Conservation (phyloP, 371 early-diverging fungal species). For the Mortierella sp. region DNA sequence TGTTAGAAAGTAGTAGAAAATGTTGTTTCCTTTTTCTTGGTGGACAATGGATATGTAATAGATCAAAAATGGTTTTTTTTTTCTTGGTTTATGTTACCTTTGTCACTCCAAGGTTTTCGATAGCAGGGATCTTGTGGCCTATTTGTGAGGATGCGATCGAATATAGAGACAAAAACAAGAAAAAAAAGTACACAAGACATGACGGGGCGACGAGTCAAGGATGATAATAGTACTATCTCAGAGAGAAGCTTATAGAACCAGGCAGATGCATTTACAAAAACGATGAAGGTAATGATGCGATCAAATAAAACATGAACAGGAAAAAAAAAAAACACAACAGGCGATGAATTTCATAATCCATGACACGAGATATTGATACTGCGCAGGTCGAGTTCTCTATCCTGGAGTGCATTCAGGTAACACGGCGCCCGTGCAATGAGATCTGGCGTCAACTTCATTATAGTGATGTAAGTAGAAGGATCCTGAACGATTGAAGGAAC, state of each 20-base stretch:
- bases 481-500: constrained; percentile 11
- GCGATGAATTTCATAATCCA: neutral
- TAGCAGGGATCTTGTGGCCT: constrained; percentile 88
- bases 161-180: neutral
- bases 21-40: neutral
- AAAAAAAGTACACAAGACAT: constrained; percentile 1
- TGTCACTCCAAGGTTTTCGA: constrained; percentile 95
- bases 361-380: constrained; percentile 61
- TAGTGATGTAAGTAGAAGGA: constrained; percentile 3
- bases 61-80: neutral
- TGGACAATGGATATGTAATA: too few relatives aligned
- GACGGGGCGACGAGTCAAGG: constrained; percentile 32
- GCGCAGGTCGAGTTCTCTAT: constrained; percentile 90
- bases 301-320: constrained; percentile 2
- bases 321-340: constrained; percentile 2
- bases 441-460: constrained; percentile 86
- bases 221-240: neutral
- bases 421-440: constrained; percentile 77
- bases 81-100: constrained; percentile 65
- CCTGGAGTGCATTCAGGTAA: constrained; percentile 87
- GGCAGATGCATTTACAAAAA: too few relatives aligned
- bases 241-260: neutral
- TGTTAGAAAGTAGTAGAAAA: too few relatives aligned
- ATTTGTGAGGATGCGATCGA: too few relatives aligned
- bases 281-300: neutral